phyloP scores from a whole-genome alignment of 139 green algal genomes.

The Yamagishiella unicocca region DNA sequence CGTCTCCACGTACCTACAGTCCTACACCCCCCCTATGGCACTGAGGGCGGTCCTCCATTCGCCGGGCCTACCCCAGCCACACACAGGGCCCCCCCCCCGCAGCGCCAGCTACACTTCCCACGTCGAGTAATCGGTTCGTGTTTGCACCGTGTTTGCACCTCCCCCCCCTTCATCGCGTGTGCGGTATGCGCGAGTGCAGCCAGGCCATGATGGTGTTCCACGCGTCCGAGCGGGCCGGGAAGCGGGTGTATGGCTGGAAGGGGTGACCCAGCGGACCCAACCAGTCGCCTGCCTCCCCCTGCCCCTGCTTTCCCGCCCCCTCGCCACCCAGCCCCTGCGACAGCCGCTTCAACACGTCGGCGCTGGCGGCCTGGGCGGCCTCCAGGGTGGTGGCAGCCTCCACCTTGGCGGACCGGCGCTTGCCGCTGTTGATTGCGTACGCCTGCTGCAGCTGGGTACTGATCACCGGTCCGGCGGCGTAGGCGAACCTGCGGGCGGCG shows the following conservation, averaged over 20 bases:
- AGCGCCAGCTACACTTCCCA: too few species aligned
- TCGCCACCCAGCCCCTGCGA: neutral
- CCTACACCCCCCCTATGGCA: too few species aligned
- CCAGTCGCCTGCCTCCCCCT: neutral
- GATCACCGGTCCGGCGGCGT: neutral
- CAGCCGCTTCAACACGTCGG: neutral
- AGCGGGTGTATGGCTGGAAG: neutral
- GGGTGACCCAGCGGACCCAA: constrained; percentile 11
- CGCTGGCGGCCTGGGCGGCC: neutral
- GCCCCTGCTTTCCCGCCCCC: neutral
- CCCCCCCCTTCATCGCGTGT: neutral
- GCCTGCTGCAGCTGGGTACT: neutral
- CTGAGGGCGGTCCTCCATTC: too few species aligned
- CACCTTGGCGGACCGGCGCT: neutral
- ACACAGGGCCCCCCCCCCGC: too few species aligned
- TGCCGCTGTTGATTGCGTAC: neutral
- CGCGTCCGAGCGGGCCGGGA: constrained; percentile 54
- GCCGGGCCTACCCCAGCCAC: too few species aligned
- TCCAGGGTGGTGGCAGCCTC: neutral
- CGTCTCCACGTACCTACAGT: too few species aligned
- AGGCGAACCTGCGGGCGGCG: constrained; percentile 9
- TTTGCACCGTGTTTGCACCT: too few species aligned
- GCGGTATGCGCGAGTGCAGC: constrained; percentile 43
- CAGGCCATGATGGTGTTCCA: constrained; percentile 72
- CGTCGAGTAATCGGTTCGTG: too few species aligned